Conservation (phyloP, 345 rosid genomes). For the Theobroma cacao region DNA sequence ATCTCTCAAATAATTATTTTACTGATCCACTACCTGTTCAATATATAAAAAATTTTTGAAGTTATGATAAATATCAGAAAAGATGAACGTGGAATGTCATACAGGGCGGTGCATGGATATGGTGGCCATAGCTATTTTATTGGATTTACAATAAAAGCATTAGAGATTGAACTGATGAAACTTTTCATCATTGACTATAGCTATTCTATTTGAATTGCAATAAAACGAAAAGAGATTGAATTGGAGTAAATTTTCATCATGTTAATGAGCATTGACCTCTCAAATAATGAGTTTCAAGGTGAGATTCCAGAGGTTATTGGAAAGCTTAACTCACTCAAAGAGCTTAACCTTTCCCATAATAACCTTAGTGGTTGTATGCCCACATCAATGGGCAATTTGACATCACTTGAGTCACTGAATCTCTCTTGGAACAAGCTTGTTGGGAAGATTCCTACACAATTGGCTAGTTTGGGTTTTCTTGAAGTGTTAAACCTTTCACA, state of each 20-base stretch:
- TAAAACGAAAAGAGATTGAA: slow-evolving; percentile 12
- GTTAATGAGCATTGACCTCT: slow-evolving; percentile 14
- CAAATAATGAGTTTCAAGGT: neutral
- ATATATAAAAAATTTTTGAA: neutral
- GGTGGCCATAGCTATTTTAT: no score
- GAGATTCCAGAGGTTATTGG: neutral
- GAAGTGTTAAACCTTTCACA: slow-evolving; percentile 11
- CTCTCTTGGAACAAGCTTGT: neutral
- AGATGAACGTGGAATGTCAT: neutral
- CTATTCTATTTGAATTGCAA: neutral
- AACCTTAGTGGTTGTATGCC: neutral
- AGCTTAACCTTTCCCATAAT: slow-evolving; percentile 3
- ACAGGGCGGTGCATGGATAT: neutral
- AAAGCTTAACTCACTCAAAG: neutral
- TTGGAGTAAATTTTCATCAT: neutral
- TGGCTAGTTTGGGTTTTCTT: neutral
- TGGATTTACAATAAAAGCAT: no score
- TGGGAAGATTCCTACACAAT: neutral
- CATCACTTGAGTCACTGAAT: neutral
- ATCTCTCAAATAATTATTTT: slow-evolving; percentile 29
- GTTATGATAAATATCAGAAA: neutral
- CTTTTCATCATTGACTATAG: neutral
- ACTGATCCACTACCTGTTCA: slow-evolving; percentile 16
- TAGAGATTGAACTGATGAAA: no score
- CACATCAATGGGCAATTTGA: neutral